These are phyloP conservation scores for Pseudogymnoascus sp. DNA, from an alignment of 2,329 filamentous ascomycete genomes.

Conservation along the genomic window DNA sequence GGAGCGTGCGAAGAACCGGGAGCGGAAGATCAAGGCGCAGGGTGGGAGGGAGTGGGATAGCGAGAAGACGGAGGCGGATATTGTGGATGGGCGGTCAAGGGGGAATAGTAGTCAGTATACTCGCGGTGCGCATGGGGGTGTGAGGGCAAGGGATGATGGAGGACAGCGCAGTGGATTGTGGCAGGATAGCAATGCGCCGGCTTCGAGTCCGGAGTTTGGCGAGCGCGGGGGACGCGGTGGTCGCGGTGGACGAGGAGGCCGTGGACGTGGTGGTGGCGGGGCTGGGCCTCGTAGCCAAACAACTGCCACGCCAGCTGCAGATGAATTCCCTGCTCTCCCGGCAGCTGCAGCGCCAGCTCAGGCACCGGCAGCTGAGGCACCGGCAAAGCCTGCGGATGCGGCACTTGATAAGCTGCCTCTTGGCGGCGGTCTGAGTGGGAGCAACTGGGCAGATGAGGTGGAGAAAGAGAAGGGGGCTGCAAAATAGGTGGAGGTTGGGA, in stretches of 20 bases:
- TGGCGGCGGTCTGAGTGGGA: constrained; percentile 10
- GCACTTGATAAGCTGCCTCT: constrained; percentile 7
- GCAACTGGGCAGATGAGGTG: constrained; percentile 15
- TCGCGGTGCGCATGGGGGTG: background rate
- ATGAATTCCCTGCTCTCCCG: constrained; percentile 11
- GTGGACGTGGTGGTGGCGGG: constrained; percentile 11
- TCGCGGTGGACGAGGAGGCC: constrained; percentile 17
- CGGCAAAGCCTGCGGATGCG: background rate
- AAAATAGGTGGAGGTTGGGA: constrained; percentile 10
- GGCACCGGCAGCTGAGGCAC: background rate
- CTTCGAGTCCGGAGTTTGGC: constrained; percentile 15
- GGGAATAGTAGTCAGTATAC: constrained; percentile 10
- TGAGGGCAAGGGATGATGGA: constrained; percentile 10
- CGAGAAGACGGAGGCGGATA: constrained; percentile 25
- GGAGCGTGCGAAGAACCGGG: constrained; percentile 28
- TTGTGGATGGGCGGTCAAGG: constrained; percentile 21
- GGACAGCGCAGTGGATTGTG: constrained; percentile 11
- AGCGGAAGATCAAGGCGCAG: constrained; percentile 27
- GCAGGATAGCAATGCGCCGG: constrained; percentile 13
- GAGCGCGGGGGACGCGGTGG: constrained; percentile 13
- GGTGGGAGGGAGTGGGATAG: constrained; percentile 28
- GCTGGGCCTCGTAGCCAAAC: background rate
- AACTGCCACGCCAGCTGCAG: constrained; percentile 1
- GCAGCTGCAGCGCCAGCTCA: background rate
- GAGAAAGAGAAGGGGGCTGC: constrained; percentile 10